Evolutionary conservation across 2,329 filamentous ascomycete genomes (phyloP), one percentile per base, ranked within the genome.

Genomic region (Colletotrichum sp.): DNA sequence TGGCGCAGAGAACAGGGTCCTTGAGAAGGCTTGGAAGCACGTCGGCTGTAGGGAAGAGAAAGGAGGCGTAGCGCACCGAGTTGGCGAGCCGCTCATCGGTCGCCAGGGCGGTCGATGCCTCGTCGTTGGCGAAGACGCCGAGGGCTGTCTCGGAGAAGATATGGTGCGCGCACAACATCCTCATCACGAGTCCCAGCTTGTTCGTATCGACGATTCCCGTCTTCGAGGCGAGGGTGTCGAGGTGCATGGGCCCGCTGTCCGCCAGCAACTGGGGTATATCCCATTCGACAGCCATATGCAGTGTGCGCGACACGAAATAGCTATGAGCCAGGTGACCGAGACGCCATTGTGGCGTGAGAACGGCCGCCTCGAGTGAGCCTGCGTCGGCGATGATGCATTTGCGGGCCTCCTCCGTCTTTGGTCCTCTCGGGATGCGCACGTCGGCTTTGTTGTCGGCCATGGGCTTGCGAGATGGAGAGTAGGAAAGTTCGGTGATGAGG

Each of bases 241-340:
- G 55, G 8, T 12, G 3, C 63, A 68, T 72, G 16, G 69, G 69
- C 7, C 73, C 69, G 16, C 63, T 72, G 32, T 44, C 30, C n/a
- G 24, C 63, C 24, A 75, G 26, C n/a, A 75, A 26, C 26, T 64
- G 30, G 6, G 73, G 69, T n/a, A 75, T 59, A 24, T 72, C 39
- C 73, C 69, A 72, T 39, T 75, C 73, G 16, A 72, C 73, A 7
- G 39, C 73, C 69, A 75, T 72, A 26, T 75, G 73, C n/a, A 72
- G 73, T 26, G 69, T 69, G 39, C 69, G 73, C 13, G 73, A 64
- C 26, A 72, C 63, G 24, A 59, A 68, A 12, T 75, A 75, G 44
- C 24, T 63, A 32, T 72, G 62, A 5, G 73, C 69, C 32, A 75
- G 30, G 26, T 75, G 73, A 18, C 63, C 55, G 32, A 72, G 69